Conservation (phyloP, 2,329 filamentous ascomycete genomes). For the Colletotrichum theobromicola region DNA sequence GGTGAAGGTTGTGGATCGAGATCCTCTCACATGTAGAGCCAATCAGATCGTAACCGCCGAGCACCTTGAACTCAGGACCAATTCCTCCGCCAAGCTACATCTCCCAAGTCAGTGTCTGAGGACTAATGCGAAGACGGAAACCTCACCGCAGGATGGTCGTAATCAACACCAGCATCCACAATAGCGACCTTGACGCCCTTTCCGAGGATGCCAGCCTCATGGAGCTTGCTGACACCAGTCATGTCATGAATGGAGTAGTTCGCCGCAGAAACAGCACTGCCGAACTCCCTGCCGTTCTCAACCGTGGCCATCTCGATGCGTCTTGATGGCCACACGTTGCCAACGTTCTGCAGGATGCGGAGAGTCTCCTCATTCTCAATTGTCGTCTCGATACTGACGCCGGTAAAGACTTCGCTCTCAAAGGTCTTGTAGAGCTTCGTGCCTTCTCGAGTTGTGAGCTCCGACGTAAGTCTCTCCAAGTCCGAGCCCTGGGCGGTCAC, state of each 20-base stretch:
- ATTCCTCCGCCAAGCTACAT: constrained; percentile 19
- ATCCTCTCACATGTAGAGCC: background rate
- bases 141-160: constrained; percentile 40
- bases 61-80: constrained; percentile 17
- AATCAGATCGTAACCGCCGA: constrained; percentile 21
- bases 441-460: background rate
- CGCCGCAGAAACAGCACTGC: background rate
- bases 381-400: constrained; percentile 11
- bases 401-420: constrained; percentile 13
- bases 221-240: constrained; percentile 44
- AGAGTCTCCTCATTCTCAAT: background rate
- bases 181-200: constrained; percentile 42
- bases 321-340: constrained; percentile 19
- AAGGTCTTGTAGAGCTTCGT: constrained; percentile 11
- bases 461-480: background rate
- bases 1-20: background rate
- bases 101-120: background rate
- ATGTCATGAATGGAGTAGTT: constrained; percentile 42
- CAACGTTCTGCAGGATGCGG: background rate
- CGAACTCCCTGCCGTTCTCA: background rate
- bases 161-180: constrained; percentile 45
- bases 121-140: background rate
- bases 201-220: constrained; percentile 40
- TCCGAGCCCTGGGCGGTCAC: background rate
- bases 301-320: background rate